Evolutionary conservation across 2,329 filamentous ascomycete genomes (phyloP), one percentile per base, ranked within the genome.

Genomic region (Graphiopsis chlorocephala): DNA sequence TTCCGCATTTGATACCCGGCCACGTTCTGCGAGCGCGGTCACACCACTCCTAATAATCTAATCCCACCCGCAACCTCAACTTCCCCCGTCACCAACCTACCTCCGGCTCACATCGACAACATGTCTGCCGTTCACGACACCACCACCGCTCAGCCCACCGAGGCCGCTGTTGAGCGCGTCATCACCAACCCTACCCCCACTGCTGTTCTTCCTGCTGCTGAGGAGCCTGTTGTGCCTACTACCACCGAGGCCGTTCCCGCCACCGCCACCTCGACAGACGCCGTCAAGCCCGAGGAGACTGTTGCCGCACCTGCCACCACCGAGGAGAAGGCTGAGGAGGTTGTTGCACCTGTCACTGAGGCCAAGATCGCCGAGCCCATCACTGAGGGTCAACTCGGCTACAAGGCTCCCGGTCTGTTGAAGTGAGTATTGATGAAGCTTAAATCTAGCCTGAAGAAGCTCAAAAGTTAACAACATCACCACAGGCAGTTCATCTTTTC

Each of bases 391-490:
- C 83, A 87, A 72, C 86, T 98, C 62, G 90, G 91, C 78, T 92
- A 96, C 89, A 97, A 97, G 88, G 90, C 87, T 65, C 89, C 91
- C 66, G 91, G 91, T 77, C 85, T 93, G 78, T 89, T 94, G 82
- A 97, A 96, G 93, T 97, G 86, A 84, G 91, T 70, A 20, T 15
- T 33, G 7, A 33, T 4, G n/a, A 35, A 33, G 50, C 28, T 53
- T n/a, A 74, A 70, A 72, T 63, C 29, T 10, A 15, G 20, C 11
- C n/a, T 31, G 48, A 50, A 26, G 28, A 42, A 55, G 62, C 48
- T 31, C 65, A 64, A 20, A 33, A 11, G 61, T 68, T 68, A 48
- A 68, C 64, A 38, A 20, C n/a, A 1, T 6, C 11, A 1, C 7
- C 11, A 35, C 72, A 96, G 92, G 87, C 91, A 92, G 79, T 86